Evolutionary conservation across 331 rosid genomes (phyloP).

Genomic region (Phaseolus coccineus): DNA sequence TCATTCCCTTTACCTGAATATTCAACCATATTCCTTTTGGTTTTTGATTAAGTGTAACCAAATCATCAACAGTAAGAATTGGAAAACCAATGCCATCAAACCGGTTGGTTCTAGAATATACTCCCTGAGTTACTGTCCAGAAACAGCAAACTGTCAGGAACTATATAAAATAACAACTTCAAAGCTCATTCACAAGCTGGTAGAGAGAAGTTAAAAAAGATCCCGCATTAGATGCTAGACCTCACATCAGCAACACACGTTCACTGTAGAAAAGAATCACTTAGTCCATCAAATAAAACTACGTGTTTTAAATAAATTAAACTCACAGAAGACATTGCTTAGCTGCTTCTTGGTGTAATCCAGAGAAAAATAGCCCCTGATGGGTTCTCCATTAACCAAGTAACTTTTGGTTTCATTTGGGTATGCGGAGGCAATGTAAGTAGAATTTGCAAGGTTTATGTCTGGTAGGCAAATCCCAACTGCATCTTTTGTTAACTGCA

Average conservation of each 20-base stretch:
- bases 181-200: slow-evolving; percentile 25
- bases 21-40: slow-evolving; percentile 74
- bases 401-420: slow-evolving; percentile 32
- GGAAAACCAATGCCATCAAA: slow-evolving; percentile 51
- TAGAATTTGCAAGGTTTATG: slow-evolving; percentile 60
- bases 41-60: slow-evolving; percentile 34
- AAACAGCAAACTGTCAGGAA: slow-evolving; percentile 41
- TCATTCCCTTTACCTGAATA: slow-evolving; percentile 73
- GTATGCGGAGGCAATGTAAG: background rate
- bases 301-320: background rate
- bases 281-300: slow-evolving; percentile 35
- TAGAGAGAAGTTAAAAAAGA: background rate
- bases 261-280: background rate
- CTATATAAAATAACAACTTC: slow-evolving; percentile 3
- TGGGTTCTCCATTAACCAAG: slow-evolving; percentile 44
- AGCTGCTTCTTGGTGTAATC: slow-evolving; percentile 49
- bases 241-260: slow-evolving; percentile 11
- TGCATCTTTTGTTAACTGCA: slow-evolving; percentile 85
- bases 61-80: slow-evolving; percentile 56
- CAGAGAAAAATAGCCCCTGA: slow-evolving; percentile 50
- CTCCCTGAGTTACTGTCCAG: slow-evolving; percentile 78
- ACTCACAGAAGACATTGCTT: slow-evolving; percentile 30
- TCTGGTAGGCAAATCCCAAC: slow-evolving; percentile 77
- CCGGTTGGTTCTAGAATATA: slow-evolving; percentile 54
- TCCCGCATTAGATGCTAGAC: slow-evolving; percentile 3